A percentile compares a stretch with the other conserved stretches of the same genome.
These are phyloP conservation scores for Kockiozyma suomiensis DNA, from an alignment of 805 yeast species.

Conservation along the genomic window DNA sequence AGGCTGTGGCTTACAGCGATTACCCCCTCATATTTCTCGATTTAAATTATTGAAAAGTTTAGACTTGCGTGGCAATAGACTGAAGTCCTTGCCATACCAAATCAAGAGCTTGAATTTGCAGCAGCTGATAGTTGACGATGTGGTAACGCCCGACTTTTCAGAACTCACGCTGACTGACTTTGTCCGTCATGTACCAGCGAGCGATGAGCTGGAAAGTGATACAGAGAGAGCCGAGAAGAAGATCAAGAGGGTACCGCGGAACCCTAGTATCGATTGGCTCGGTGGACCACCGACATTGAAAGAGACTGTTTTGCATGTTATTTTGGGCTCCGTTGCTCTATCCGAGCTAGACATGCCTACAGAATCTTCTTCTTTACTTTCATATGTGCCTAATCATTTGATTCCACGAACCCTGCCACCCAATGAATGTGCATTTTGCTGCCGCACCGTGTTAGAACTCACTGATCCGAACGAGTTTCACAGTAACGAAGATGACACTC, in stretches of 20 bases:
- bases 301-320: conserved; percentile 14
- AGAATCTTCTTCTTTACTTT: background rate
- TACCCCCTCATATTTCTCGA: conserved; percentile 30
- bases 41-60: conserved; percentile 14
- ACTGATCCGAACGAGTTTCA: background rate
- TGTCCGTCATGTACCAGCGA: background rate
- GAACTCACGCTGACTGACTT: conserved; percentile 30
- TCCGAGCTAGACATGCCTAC: conserved; percentile 23
- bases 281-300: conserved; percentile 24
- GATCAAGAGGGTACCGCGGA: background rate
- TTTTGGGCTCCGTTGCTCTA: conserved; percentile 15
- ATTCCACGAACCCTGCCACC: conserved; percentile 24
- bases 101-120: conserved; percentile 21
- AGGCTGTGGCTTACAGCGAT: conserved; percentile 24
- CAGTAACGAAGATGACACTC: background rate
- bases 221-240: background rate
- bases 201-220: background rate
- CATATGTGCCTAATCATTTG: conserved; percentile 25
- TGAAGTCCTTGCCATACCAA: conserved; percentile 24
- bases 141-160: conserved; percentile 21
- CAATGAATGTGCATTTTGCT: conserved; percentile 25
- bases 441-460: conserved; percentile 7
- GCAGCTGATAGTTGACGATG: conserved; percentile 20
- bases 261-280: conserved; percentile 13
- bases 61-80: conserved; percentile 23